Evolutionary conservation across 164 flowering plant species (phyloP).

Genomic region (Tinospora cordifolia): DNA sequence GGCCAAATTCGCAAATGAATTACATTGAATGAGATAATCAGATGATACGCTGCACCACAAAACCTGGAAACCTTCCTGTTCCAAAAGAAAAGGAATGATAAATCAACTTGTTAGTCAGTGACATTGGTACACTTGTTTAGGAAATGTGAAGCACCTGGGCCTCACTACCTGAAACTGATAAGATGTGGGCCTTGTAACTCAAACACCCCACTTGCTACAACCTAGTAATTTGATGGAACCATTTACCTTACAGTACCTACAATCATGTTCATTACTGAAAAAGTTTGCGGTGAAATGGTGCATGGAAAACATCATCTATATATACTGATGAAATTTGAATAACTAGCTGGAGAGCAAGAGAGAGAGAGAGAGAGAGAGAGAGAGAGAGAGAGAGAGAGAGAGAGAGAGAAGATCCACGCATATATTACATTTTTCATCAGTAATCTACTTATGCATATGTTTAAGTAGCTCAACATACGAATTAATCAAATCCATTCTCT

Average conservation of each 20-base stretch:
- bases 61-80: slow-evolving; percentile 14
- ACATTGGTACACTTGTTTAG: slow-evolving; percentile 40
- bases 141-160: slow-evolving; percentile 45
- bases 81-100: slow-evolving; percentile 19
- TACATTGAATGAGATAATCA: not conserved
- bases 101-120: slow-evolving; percentile 56
- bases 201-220: no score
- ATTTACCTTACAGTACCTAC: no score
- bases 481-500: not conserved
- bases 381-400: no score
- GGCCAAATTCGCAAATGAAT: not conserved
- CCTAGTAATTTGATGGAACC: no score
- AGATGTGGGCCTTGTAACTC: slow-evolving; percentile 25
- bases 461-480: not conserved
- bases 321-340: no score
- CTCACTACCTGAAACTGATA: slow-evolving; percentile 63
- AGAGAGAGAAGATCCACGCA: no score
- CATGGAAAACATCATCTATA: no score
- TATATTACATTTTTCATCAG: no score
- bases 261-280: no score
- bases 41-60: not conserved
- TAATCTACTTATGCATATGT: no score
- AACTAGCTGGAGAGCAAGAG: no score
- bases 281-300: not conserved
- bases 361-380: no score